phyloP scores from a whole-genome alignment of 2,329 filamentous ascomycete species.

The Neodidymelliopsis sp. region DNA sequence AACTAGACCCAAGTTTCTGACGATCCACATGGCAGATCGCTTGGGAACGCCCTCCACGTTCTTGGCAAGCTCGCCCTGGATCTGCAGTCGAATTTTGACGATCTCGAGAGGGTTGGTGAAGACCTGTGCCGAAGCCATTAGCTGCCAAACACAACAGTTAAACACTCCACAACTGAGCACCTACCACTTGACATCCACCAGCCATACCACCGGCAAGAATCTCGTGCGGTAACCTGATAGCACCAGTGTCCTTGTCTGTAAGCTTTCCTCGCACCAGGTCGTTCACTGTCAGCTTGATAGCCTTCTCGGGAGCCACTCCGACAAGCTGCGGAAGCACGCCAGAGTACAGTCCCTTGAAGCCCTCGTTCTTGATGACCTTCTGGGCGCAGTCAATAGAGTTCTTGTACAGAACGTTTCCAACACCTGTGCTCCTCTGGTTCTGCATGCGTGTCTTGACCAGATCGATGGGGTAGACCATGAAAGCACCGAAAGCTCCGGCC shows the following conservation, averaged over 20 bases:
- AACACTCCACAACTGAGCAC: too few relatives aligned
- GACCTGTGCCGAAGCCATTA: conserved; percentile 62
- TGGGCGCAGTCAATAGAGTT: conserved; percentile 95
- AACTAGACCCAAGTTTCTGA: conserved; percentile 90
- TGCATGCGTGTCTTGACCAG: conserved; percentile 98
- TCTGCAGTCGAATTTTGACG: conserved; percentile 97
- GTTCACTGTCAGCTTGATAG: conserved; percentile 98
- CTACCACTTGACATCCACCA: conserved; percentile 93
- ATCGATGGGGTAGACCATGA: conserved; percentile 99
- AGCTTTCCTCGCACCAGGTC: conserved; percentile 83
- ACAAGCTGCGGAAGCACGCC: conserved; percentile 94
- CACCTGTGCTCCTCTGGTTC: conserved; percentile 82
- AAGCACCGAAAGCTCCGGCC: conserved; percentile 95
- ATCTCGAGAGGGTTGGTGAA: conserved; percentile 99
- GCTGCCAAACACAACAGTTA: not conserved
- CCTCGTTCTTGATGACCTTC: conserved; percentile 94
- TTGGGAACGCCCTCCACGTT: conserved; percentile 80
- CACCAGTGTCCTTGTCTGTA: conserved; percentile 74
- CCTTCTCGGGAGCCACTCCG: conserved; percentile 98
- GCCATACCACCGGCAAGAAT: conserved; percentile 87
- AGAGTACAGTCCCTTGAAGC: conserved; percentile 87
- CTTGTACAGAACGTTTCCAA: conserved; percentile 90
- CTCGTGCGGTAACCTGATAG: conserved; percentile 76
- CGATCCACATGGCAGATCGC: conserved; percentile 97
- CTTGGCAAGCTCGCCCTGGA: conserved; percentile 95